phyloP scores from a whole-genome alignment of 106 monocot genomes.

The Chionographis japonica region DNA sequence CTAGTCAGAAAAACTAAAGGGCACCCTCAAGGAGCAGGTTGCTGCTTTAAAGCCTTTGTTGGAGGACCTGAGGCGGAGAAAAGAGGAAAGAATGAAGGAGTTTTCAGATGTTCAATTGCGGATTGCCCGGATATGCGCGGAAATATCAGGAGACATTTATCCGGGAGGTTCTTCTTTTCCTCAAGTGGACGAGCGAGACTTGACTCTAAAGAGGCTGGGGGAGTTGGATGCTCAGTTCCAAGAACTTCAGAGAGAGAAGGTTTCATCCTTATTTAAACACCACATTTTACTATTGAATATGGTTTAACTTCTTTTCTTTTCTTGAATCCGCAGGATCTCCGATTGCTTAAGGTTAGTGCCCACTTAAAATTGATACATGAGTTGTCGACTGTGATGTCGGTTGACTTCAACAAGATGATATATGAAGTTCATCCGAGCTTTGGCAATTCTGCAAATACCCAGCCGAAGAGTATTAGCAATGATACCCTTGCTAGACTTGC shows the following conservation, averaged over 20 bases:
- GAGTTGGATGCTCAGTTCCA: conserved; percentile 61
- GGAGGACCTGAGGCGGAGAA: conserved; percentile 55
- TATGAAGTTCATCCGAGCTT: conserved; percentile 63
- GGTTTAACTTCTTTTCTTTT: neutral
- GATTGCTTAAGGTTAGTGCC: conserved; percentile 54
- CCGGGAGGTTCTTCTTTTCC: conserved; percentile 16
- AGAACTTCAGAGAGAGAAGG: conserved; percentile 87
- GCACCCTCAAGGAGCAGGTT: conserved; percentile 69
- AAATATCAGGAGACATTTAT: conserved; percentile 50
- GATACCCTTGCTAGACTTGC: conserved; percentile 55
- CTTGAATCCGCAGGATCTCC: conserved; percentile 45
- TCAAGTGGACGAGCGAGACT: conserved; percentile 57
- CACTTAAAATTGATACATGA: conserved; percentile 52
- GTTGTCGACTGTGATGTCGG: conserved; percentile 44
- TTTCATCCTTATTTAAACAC: neutral
- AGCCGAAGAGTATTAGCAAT: conserved; percentile 70
- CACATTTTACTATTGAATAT: conserved; percentile 1
- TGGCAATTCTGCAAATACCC: conserved; percentile 22
- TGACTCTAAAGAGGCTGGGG: conserved; percentile 57
- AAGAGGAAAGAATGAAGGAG: conserved; percentile 52
- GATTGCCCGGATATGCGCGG: conserved; percentile 43
- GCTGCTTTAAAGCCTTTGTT: conserved; percentile 45
- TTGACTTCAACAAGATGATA: conserved; percentile 50
- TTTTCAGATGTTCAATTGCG: conserved; percentile 59
- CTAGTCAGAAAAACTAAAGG: conserved; percentile 48